Percentiles rank a stretch among this genome's conserved stretches.
These are phyloP conservation scores for Chloranthus sessilifolius DNA, from an alignment of 164 flowering plant species.

Conservation along the genomic window DNA sequence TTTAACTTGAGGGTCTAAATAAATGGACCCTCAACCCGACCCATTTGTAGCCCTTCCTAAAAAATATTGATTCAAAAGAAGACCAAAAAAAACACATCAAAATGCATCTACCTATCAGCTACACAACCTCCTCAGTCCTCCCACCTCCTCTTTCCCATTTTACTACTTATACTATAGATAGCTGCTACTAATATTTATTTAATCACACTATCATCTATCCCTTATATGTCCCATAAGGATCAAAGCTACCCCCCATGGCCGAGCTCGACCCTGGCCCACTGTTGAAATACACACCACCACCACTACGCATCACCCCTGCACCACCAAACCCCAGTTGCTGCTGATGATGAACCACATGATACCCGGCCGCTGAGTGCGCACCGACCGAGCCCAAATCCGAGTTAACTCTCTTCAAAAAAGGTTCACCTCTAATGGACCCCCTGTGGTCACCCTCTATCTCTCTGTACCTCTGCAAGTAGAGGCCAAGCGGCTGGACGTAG, in stretches of 20 bases:
- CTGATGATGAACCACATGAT: neutral
- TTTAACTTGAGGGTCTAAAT: too few relatives aligned
- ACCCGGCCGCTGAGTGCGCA: slow-evolving; percentile 6
- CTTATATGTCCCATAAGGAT: slow-evolving; percentile 6
- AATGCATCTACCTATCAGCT: too few relatives aligned
- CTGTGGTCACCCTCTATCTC: slow-evolving; percentile 41
- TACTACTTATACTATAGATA: too few relatives aligned
- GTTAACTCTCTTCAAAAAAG: slow-evolving; percentile 25
- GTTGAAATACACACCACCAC: slow-evolving; percentile 1
- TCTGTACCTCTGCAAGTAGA: slow-evolving; percentile 36
- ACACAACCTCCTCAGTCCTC: too few relatives aligned
- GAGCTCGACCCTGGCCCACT: neutral
- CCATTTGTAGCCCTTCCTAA: too few relatives aligned
- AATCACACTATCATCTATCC: too few relatives aligned
- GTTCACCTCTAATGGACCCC: slow-evolving; percentile 40
- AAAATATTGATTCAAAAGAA: too few relatives aligned
- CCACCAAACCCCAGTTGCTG: neutral
- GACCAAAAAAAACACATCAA: too few relatives aligned
- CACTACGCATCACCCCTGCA: slow-evolving; percentile 1
- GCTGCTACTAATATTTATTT: too few relatives aligned
- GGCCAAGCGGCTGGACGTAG: slow-evolving; percentile 62
- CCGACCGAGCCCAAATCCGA: slow-evolving; percentile 12
- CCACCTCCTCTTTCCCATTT: too few relatives aligned
- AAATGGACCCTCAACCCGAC: too few relatives aligned
- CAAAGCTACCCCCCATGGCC: slow-evolving; percentile 1